Evolutionary conservation across 306 rosid species (phyloP).

Genomic region (Biancaea sappan): DNA sequence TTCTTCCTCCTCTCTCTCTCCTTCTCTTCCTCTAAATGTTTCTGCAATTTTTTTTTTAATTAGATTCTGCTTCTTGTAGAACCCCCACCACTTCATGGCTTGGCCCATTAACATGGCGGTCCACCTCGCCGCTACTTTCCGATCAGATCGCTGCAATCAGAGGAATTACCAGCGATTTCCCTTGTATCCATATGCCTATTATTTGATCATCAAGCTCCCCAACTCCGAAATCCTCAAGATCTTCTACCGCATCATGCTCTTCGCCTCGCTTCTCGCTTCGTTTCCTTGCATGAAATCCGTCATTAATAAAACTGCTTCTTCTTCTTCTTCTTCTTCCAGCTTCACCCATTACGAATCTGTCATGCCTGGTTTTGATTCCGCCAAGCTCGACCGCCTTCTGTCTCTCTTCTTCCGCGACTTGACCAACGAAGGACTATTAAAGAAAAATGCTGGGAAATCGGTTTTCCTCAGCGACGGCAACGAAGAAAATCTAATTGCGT

Average conservation of each 20-base stretch:
- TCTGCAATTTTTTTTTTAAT: no score
- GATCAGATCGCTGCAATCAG: background rate
- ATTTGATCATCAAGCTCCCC: constrained; percentile 42
- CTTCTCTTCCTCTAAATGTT: background rate
- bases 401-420: constrained; percentile 48
- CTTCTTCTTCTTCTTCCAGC: background rate
- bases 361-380: background rate
- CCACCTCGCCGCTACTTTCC: constrained; percentile 36
- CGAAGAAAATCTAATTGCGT: background rate
- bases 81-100: background rate
- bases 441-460: constrained; percentile 25
- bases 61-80: no score
- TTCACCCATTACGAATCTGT: background rate
- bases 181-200: constrained; percentile 35
- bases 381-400: constrained; percentile 21
- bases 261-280: constrained; percentile 37
- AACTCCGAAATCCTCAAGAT: constrained; percentile 35
- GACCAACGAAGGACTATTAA: constrained; percentile 54
- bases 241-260: constrained; percentile 28
- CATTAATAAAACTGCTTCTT: background rate
- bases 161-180: constrained; percentile 23
- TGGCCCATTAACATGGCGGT: constrained; percentile 40
- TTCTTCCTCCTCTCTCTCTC: background rate
- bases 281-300: constrained; percentile 36
- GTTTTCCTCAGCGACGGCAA: constrained; percentile 22